Evolutionary conservation across 805 yeast genomes (phyloP), one percentile per base, ranked within the genome.

Genomic region (Sugiyamaella smithiae): DNA sequence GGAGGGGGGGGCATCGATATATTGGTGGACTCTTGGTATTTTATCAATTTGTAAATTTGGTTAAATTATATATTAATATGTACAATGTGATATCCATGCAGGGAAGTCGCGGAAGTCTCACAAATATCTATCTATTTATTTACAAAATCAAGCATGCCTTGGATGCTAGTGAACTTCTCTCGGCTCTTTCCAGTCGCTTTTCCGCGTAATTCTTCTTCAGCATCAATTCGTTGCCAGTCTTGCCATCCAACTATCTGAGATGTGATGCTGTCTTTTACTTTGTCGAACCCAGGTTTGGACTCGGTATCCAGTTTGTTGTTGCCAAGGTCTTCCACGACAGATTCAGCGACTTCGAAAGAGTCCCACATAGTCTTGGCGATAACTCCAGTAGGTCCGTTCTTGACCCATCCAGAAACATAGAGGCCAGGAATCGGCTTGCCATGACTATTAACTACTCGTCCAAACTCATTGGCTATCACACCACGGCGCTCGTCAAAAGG

Each of bases 331-430:
- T 74, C 69, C 14, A 81, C 59, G 0, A 93, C 72, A 9, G 73
- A 68, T 23, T 81, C 87, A 0, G 88, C 91, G 0, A 91, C 82
- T 6, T 80, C 76, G 54, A 83, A 83, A 0, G 97, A 80, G 51
- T 85, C 89, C 75, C 84, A 77, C 84, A 91, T 86, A 0, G 98
- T 88, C 11, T 87, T 76, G 14, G 95, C 95, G 55, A 93, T 93
- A 2, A 88, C 95, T 1, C 99, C 99, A 24, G 77, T 76, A 5
- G 96, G 85, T 0, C 96, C 95, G 45, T 78, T 81, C 49, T 85
- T 80, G 41, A 89, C 82, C 99, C 99, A 93, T 0, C 99, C 99
- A 6, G 89, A 72, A 1, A 86, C 82, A 58, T 89, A 91, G 50
- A 88, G 68, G 0, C 88, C 84, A 1, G 62, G 68, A 24, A 63